These are phyloP conservation scores for Eleusine indica DNA, from an alignment of 176 grass and related monocot species.

Conservation along the genomic window DNA sequence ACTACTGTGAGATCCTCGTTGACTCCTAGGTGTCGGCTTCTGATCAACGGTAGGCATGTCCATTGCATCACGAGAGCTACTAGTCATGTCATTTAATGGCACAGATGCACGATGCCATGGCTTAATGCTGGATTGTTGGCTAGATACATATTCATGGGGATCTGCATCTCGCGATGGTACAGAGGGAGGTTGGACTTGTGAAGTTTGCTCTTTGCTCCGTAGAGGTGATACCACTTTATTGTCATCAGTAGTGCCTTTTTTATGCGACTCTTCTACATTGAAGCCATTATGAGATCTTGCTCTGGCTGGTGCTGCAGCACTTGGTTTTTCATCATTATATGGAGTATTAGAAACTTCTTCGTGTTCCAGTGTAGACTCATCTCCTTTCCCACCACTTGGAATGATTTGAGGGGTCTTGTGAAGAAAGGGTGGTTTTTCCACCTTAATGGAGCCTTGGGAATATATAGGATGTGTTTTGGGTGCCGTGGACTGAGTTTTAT, in stretches of 20 bases:
- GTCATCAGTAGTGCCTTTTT: slow-evolving; percentile 33
- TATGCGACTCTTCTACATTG: slow-evolving; percentile 19
- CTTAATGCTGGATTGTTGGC: slow-evolving; percentile 29
- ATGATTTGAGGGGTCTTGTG: slow-evolving; percentile 21
- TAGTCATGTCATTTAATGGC: slow-evolving; percentile 21
- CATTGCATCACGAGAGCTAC: not conserved
- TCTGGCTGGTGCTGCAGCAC: not conserved
- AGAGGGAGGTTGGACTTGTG: slow-evolving; percentile 25
- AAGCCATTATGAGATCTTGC: not conserved
- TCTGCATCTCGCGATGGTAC: slow-evolving; percentile 21
- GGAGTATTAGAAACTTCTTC: slow-evolving; percentile 14
- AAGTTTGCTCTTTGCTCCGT: slow-evolving; percentile 26
- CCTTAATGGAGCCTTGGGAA: slow-evolving; percentile 15
- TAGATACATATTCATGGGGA: slow-evolving; percentile 32
- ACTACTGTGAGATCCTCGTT: too few species aligned
- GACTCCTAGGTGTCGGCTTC: too few species aligned
- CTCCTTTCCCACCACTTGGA: slow-evolving; percentile 16
- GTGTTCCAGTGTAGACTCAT: slow-evolving; percentile 12
- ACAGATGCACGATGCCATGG: slow-evolving; percentile 21
- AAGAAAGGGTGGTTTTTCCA: slow-evolving; percentile 22
- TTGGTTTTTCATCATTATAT: slow-evolving; percentile 32
- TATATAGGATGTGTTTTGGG: slow-evolving; percentile 9
- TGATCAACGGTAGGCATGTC: too few species aligned
- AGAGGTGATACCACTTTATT: slow-evolving; percentile 29
- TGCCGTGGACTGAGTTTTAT: not conserved